Conservation (phyloP, 331 rosid genomes). For the Quercus lobata region DNA sequence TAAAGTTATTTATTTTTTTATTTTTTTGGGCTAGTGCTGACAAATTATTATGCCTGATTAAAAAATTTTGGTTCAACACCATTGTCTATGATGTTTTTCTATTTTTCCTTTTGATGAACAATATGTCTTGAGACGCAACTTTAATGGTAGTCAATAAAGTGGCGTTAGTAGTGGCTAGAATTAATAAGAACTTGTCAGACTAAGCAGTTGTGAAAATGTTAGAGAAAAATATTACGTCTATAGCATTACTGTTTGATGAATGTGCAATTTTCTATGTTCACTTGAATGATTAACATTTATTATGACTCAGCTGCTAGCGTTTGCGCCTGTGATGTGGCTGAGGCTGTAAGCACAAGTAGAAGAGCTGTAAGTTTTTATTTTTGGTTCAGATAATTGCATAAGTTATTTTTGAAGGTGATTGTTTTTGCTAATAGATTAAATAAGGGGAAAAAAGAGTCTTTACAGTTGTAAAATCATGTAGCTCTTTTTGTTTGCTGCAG, state of each 20-base stretch:
- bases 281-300: slow-evolving; percentile 8
- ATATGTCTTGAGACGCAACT: too few relatives aligned
- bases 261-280: not conserved
- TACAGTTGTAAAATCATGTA: slow-evolving; percentile 10
- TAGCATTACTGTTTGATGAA: not conserved
- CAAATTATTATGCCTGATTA: not conserved
- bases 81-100: not conserved
- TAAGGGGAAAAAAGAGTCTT: not conserved
- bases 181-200: too few relatives aligned
- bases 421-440: not conserved
- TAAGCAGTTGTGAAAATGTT: too few relatives aligned
- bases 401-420: not conserved
- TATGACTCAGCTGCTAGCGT: slow-evolving; percentile 59
- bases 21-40: not conserved
- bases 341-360: slow-evolving; percentile 93
- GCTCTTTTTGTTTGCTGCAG: slow-evolving; percentile 45
- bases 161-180: too few relatives aligned
- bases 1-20: not conserved
- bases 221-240: too few relatives aligned
- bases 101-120: not conserved
- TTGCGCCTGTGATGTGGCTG: slow-evolving; percentile 63
- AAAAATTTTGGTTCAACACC: not conserved
- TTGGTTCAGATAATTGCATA: not conserved
- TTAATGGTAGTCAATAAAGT: too few relatives aligned
- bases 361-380: slow-evolving; percentile 69